These are phyloP conservation scores for Flaveria bidentis DNA, from an alignment of 129 eudicot species.

Conservation along the genomic window DNA sequence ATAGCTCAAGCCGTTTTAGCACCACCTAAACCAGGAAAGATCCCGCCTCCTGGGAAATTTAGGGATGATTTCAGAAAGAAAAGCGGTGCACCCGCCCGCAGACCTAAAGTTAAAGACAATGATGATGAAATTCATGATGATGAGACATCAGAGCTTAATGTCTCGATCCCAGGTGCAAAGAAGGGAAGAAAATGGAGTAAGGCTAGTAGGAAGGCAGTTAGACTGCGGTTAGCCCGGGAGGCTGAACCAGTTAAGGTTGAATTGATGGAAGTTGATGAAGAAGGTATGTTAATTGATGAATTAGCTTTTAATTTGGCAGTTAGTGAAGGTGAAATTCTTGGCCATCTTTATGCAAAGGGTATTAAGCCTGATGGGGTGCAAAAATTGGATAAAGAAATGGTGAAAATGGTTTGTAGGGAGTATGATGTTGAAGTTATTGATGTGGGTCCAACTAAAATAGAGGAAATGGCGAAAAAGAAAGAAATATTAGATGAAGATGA, in stretches of 20 bases:
- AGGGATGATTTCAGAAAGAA: slow-evolving; percentile 60
- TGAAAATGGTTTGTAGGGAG: slow-evolving; percentile 86
- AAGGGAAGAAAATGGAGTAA: slow-evolving; percentile 92
- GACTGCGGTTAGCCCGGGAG: slow-evolving; percentile 80
- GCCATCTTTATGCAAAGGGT: slow-evolving; percentile 73
- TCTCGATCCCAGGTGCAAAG: slow-evolving; percentile 67
- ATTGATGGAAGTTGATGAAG: slow-evolving; percentile 82
- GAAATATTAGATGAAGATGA: slow-evolving; percentile 82
- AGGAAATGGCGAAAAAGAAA: slow-evolving; percentile 84
- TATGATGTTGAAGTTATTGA: slow-evolving; percentile 91
- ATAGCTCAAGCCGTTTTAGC: slow-evolving; percentile 71
- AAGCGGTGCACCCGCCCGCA: slow-evolving; percentile 52
- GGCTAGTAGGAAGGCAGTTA: slow-evolving; percentile 88
- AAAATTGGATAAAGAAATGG: slow-evolving; percentile 71
- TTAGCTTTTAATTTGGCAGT: slow-evolving; percentile 80
- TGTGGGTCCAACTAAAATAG: slow-evolving; percentile 59
- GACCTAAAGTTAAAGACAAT: slow-evolving; percentile 49
- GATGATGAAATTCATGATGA: slow-evolving; percentile 42
- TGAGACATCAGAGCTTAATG: slow-evolving; percentile 61
- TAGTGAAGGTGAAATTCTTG: slow-evolving; percentile 86
- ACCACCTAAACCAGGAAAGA: slow-evolving; percentile 67
- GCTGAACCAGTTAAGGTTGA: slow-evolving; percentile 88
- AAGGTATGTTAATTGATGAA: slow-evolving; percentile 80
- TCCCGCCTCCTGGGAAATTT: slow-evolving; percentile 47
- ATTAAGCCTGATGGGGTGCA: slow-evolving; percentile 83